Evolutionary conservation across 2,329 filamentous ascomycete genomes (phyloP).

Genomic region (Neonectria magnoliae): DNA sequence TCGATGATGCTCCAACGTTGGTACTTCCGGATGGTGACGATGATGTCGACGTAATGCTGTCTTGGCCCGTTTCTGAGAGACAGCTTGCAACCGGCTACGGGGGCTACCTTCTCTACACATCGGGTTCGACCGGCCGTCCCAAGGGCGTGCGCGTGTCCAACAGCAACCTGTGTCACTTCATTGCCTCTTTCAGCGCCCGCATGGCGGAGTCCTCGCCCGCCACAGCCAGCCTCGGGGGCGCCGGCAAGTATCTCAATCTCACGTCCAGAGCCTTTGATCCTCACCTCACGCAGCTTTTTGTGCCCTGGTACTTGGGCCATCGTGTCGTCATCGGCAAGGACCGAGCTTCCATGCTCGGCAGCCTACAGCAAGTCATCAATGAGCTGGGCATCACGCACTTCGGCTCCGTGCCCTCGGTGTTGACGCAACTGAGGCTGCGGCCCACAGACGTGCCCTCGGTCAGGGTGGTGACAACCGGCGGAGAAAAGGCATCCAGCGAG

Average conservation of each 20-base stretch:
- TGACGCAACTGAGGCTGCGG: slow-evolving; percentile 59
- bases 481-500: slow-evolving; percentile 72
- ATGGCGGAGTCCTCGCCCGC: slow-evolving; percentile 21
- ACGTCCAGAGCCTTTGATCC: slow-evolving; percentile 40
- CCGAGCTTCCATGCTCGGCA: slow-evolving; percentile 38
- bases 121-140: slow-evolving; percentile 72
- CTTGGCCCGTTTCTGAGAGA: neutral
- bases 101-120: slow-evolving; percentile 73
- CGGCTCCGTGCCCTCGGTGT: slow-evolving; percentile 72
- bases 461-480: slow-evolving; percentile 73
- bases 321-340: neutral
- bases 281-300: slow-evolving; percentile 39
- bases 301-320: neutral
- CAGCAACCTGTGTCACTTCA: slow-evolving; percentile 54
- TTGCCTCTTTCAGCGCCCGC: slow-evolving; percentile 20
- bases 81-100: slow-evolving; percentile 45
- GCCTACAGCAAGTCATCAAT: slow-evolving; percentile 53
- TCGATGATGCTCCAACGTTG: neutral
- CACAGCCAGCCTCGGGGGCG: slow-evolving; percentile 32
- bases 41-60: neutral
- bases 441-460: slow-evolving; percentile 70
- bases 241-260: slow-evolving; percentile 39
- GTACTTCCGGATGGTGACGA: neutral
- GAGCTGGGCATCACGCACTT: slow-evolving; percentile 69
- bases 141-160: slow-evolving; percentile 73